A percentile compares a stretch with the other conserved stretches of the same genome.
Conservation (phyloP, 148 eudicot species). For the Camellia granthamiana region DNA sequence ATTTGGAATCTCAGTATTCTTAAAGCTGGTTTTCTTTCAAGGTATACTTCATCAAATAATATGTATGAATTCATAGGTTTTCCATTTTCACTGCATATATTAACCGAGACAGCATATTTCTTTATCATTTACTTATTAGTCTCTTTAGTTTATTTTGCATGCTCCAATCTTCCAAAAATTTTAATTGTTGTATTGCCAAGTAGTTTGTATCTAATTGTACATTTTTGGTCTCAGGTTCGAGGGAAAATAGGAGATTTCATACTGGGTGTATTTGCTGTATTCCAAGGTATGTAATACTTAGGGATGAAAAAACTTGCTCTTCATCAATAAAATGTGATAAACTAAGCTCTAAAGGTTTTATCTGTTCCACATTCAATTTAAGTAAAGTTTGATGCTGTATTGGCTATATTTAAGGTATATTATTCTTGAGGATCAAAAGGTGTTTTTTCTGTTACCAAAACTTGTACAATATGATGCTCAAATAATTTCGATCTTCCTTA, state of each 20-base stretch:
- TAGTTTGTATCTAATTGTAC: background rate
- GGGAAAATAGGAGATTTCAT: conserved; percentile 66
- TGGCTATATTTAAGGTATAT: background rate
- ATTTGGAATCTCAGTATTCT: conserved; percentile 1
- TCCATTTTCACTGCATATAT: background rate
- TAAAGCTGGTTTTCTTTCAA: background rate
- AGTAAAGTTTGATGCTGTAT: background rate
- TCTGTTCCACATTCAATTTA: background rate
- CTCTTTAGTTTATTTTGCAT: background rate
- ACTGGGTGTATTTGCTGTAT: conserved; percentile 64
- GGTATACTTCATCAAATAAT: background rate
- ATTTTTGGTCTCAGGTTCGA: conserved; percentile 45
- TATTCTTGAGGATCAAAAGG: background rate
- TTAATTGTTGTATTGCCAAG: background rate
- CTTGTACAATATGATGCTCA: background rate
- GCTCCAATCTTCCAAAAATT: background rate
- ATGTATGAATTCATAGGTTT: background rate
- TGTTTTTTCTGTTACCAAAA: background rate
- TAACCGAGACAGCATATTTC: background rate
- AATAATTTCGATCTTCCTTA: background rate
- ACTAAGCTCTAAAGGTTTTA: background rate
- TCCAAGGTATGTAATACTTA: conserved; percentile 45
- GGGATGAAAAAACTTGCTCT: background rate
- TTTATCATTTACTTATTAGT: background rate
- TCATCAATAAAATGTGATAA: background rate